Percentiles rank a stretch among this genome's conserved stretches.
Conservation (phyloP, 2,329 filamentous ascomycete genomes). For the Talaromyces albobiverticillius region DNA sequence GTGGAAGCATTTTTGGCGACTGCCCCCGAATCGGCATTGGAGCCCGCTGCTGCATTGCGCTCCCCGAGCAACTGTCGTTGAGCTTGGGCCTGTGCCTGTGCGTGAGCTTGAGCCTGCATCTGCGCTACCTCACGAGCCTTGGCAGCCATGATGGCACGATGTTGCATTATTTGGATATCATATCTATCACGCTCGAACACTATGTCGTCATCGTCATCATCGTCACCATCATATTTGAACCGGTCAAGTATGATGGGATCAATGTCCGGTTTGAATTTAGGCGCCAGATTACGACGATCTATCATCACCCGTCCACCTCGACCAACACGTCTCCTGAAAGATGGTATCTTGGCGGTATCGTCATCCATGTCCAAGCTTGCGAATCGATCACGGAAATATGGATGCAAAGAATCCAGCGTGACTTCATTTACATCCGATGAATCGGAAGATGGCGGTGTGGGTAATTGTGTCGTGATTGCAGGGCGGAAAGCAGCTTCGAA, state of each 20-base stretch:
- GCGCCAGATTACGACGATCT: constrained; percentile 70
- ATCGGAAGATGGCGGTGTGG: constrained; percentile 49
- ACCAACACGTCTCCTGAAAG: constrained; percentile 80
- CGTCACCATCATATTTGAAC: constrained; percentile 86
- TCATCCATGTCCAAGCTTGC: constrained; percentile 43
- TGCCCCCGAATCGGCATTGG: constrained; percentile 29
- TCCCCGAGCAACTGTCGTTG: constrained; percentile 38
- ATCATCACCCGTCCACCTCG: constrained; percentile 83
- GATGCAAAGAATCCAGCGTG: constrained; percentile 31
- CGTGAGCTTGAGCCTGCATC: constrained; percentile 42
- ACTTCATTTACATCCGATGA: constrained; percentile 43
- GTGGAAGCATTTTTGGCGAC: constrained; percentile 28
- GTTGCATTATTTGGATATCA: constrained; percentile 55
- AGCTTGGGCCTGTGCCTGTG: constrained; percentile 39
- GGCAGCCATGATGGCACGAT: constrained; percentile 50
- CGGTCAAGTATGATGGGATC: constrained; percentile 59
- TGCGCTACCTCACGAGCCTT: constrained; percentile 42
- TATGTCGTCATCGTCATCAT: constrained; percentile 73
- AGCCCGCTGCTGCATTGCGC: constrained; percentile 26
- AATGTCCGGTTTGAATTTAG: constrained; percentile 47
- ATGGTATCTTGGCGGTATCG: constrained; percentile 51
- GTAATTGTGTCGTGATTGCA: constrained; percentile 64
- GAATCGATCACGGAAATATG: constrained; percentile 36
- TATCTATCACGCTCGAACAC: constrained; percentile 73
- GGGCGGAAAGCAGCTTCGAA: constrained; percentile 65